phyloP scores from a whole-genome alignment of 495 filamentous ascomycete genomes.

The Platismatia glauca region DNA sequence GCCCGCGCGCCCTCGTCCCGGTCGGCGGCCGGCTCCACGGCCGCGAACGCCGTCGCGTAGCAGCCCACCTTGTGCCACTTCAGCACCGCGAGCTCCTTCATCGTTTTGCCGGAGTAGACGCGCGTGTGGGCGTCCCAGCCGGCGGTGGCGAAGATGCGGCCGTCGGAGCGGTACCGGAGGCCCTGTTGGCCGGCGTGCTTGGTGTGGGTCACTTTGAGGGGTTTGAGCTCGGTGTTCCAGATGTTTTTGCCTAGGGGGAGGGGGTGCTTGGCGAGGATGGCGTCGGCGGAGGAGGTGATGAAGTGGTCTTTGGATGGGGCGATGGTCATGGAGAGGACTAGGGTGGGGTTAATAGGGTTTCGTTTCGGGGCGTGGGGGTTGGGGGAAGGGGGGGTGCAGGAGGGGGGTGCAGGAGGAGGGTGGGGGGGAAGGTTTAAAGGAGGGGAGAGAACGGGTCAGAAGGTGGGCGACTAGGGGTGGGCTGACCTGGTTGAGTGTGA shows the following conservation, averaged over 20 bases:
- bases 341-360: conserved; percentile 53
- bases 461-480: not conserved
- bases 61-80: conserved; percentile 93
- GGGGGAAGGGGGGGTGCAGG: conserved; percentile 54
- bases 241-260: conserved; percentile 32
- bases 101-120: conserved; percentile 69
- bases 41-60: conserved; percentile 76
- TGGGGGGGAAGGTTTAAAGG: conserved; percentile 55
- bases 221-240: conserved; percentile 29
- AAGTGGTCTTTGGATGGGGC: conserved; percentile 51
- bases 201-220: conserved; percentile 58
- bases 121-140: conserved; percentile 81
- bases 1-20: not conserved
- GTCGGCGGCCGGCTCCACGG: conserved; percentile 23
- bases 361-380: conserved; percentile 65
- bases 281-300: conserved; percentile 78
- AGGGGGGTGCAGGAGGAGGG: no score
- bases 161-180: conserved; percentile 68
- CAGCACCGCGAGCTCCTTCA: conserved; percentile 85
- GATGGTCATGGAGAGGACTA: conserved; percentile 66
- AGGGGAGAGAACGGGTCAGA: conserved; percentile 48
- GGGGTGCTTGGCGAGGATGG: conserved; percentile 54
- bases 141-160: conserved; percentile 76
- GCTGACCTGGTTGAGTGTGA: conserved; percentile 62
- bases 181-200: conserved; percentile 87